A percentile compares a stretch with the other conserved stretches of the same genome.
Conservation (phyloP, 2,329 filamentous ascomycete genomes). For the Talaromyces piceae region DNA sequence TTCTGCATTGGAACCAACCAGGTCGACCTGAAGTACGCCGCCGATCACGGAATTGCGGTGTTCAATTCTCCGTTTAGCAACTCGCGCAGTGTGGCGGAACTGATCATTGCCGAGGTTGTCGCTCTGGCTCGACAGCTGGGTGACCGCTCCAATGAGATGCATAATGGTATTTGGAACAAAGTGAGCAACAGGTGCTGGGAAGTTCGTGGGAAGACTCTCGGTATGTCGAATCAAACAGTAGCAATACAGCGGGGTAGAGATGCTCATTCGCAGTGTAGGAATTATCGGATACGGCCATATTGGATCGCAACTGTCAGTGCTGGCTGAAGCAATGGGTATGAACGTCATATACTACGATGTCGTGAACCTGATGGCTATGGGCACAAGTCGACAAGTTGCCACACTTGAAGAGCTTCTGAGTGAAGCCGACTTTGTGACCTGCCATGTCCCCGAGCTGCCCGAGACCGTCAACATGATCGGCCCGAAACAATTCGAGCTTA, state of each 20-base stretch:
- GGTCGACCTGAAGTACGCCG: conserved; percentile 38
- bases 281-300: conserved; percentile 98
- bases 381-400: conserved; percentile 75
- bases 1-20: conserved; percentile 93
- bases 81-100: conserved; percentile 90
- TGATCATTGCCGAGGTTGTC: conserved; percentile 93
- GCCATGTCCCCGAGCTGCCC: conserved; percentile 86
- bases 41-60: conserved; percentile 68
- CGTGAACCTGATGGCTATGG: conserved; percentile 86
- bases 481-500: conserved; percentile 67
- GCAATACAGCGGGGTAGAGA: neutral
- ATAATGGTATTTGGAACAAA: conserved; percentile 95
- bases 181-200: conserved; percentile 97
- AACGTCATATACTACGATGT: conserved; percentile 96
- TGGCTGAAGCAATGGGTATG: conserved; percentile 98
- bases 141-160: conserved; percentile 90
- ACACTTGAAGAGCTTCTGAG: conserved; percentile 68
- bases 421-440: conserved; percentile 82
- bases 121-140: conserved; percentile 81
- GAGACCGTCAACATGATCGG: conserved; percentile 93
- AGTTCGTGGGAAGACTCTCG: conserved; percentile 92
- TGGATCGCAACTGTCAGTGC: conserved; percentile 86
- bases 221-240: conserved; percentile 35
- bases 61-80: conserved; percentile 99
- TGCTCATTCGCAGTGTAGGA: conserved; percentile 37